Evolutionary conservation across 1,284 basidiomycete species (phyloP), one percentile per base, ranked within the genome.

Genomic region (Marasmius oreades): DNA sequence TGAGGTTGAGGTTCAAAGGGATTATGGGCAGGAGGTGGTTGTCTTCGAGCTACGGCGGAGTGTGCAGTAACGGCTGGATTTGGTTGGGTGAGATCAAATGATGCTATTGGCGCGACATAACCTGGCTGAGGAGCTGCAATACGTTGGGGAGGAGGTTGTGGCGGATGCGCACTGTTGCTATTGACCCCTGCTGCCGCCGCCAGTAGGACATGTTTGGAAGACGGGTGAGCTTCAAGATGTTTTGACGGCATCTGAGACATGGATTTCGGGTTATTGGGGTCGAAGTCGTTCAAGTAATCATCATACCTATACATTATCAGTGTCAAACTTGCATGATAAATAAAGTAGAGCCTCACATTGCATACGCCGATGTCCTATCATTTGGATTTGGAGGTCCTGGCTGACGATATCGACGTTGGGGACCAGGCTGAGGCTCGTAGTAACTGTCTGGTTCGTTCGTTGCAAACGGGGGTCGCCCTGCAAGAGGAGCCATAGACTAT

Each of bases 111-210:
- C 1, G 85, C 81, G 28, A 84, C 81, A 64, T 90, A 90, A 8
- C 88, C 88, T 3, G 88, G 87, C 39, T 78, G 78, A 31, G 88
- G 87, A 5, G 86, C 82, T 10, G 83, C 86, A 59, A 89, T 81
- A 5, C 77, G 76, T 31, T 80, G 57, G 6, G 43, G 53, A 33
- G 28, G 42, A 58, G 47, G 59, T 37, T 51, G 53, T 14, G 63
- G 62, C 47, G 64, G 37, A 34, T 59, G 42, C 42, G 20, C 7
- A 50, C 57, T 53, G n/a, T 37, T 18, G 14, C 28, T 23, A 16
- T 55, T 68, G 65, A 52, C 60, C 64, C 59, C 60, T 33, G 70
- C 69, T 3, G 73, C 72, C 24, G 73, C 73, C 28, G 73, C 72
- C 59, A 46, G 20, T 51, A 58, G 48, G 39, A 51, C 48, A 42